Evolutionary conservation across 2,329 filamentous ascomycete genomes (phyloP), one percentile per base, ranked within the genome.

Genomic region (Aspergillus ochraceoroseus): DNA sequence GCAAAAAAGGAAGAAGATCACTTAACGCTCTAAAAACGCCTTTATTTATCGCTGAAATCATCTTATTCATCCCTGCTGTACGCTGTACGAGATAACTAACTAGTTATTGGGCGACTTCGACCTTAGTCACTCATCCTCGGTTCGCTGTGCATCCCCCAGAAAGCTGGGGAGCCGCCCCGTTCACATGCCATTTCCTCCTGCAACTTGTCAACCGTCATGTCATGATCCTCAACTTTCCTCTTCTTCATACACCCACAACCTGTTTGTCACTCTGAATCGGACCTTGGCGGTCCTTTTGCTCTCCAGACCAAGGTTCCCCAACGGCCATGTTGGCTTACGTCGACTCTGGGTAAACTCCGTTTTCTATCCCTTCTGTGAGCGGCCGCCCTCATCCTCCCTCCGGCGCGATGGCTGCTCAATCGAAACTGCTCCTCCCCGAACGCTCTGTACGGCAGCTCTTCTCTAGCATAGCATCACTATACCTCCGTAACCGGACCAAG

Each of bases 401-500:
- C 41, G 41, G 51, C 52, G 51, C 45, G 44, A 90, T 90, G 85
- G 83, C 83, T 45, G 79, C 71, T 43, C 83, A 83, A 60, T 90
- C 87, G 36, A 90, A 88, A 62, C 69, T 87, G 47, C 68, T 74
- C 32, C 70, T 81, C 26, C 70, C 74, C 46, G 79, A 85, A 53
- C 77, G 77, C 52, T 82, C 79, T 43, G 59, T 89, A 57, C 79
- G 80, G 56, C 72, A 73, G 59, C 66, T 83, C 53, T 66, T 89
- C 58, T 73, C 78, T 46, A 74, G 81, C 52, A 70, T 94, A 47
- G 82, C 83, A 2, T 65, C 73, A 35, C 74, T 87, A 33, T 95
- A 95, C 66, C 74, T 90, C 48, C 74, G 77, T 47, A 81, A 94
- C 67, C 85, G 88, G 53, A 87, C 81, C 35, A 79, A 79, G 52